Evolutionary conservation across 1,284 basidiomycete species (phyloP), one percentile per base, ranked within the genome.

Genomic region (Moesziomyces aphidis): DNA sequence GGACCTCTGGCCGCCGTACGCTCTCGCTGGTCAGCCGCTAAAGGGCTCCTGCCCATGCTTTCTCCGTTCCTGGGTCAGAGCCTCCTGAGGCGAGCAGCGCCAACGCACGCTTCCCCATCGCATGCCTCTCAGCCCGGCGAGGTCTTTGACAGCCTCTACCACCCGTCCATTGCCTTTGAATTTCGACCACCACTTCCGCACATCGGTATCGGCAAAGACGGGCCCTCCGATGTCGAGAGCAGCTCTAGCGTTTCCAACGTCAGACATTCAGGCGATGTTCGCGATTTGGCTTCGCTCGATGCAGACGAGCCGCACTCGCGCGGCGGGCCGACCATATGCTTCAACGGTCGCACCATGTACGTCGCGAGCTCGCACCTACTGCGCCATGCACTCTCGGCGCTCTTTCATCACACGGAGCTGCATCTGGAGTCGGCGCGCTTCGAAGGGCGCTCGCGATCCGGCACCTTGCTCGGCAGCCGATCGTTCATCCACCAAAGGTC

Each of bases 341-440:
- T 82, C 66, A 69, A 68, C 24, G 80, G 80, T 23, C 68, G 80
- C 3, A 73, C 76, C 21, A 60, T 82, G 55, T 82, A 82, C 66
- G 55, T 79, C 2, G 73, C 77, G 13, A 76, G 73, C 46, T 73
- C 76, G 23, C 78, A 80, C 39, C 51, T 82, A 24, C 68, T 82
- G 9, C 72, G 78, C 5, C 73, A 77, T 39, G 78, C 78, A 0
- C 70, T 82, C 7, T 64, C 70, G 3, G 76, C 74, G 23, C 65
- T 82, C 50, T 82, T 82, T 54, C 65, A 71, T 55, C 65, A 77
- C 31, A 62, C 77, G 2, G 51, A 52, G 24, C 67, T 82, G 15
- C 57, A 61, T 28, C 52, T 80, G 26, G 78, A 82, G 53, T 72
- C 68, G 11, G 73, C 73, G 5, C 68, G 69, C 6, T 76, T 71